Conservation (phyloP, 768 basidiomycete species). For the Russula abietina region DNA sequence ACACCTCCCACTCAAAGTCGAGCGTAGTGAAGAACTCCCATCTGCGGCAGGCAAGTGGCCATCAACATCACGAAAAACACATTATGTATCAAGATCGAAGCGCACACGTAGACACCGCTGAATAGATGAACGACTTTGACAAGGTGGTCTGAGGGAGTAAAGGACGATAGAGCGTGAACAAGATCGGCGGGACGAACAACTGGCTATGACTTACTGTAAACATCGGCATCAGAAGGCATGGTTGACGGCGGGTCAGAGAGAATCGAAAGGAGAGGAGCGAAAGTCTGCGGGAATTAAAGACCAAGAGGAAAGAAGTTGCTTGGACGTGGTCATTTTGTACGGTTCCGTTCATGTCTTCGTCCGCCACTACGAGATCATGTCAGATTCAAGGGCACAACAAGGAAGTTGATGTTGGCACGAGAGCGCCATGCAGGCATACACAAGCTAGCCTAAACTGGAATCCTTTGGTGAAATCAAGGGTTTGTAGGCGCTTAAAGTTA, state of each 20-base stretch:
- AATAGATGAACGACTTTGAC: conserved; percentile 20
- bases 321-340: neutral
- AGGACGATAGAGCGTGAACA: neutral
- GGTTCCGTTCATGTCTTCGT: neutral
- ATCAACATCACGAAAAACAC: neutral
- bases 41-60: conserved; percentile 2
- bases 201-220: conserved; percentile 2
- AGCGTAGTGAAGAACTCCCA: conserved; percentile 24
- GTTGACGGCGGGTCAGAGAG: neutral
- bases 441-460: neutral
- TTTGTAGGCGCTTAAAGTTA: neutral
- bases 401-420: neutral
- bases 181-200: neutral
- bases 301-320: conserved; percentile 14
- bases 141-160: conserved; percentile 1
- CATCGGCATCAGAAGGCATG: conserved; percentile 13
- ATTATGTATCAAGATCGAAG: neutral
- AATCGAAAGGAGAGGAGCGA: neutral
- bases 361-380: neutral
- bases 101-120: conserved; percentile 20
- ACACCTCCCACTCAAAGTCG: conserved; percentile 22
- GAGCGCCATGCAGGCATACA: neutral
- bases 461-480: neutral
- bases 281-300: neutral
- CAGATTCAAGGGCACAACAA: neutral